Evolutionary conservation across 345 rosid species (phyloP).

Genomic region (Rhodamnia argentea): DNA sequence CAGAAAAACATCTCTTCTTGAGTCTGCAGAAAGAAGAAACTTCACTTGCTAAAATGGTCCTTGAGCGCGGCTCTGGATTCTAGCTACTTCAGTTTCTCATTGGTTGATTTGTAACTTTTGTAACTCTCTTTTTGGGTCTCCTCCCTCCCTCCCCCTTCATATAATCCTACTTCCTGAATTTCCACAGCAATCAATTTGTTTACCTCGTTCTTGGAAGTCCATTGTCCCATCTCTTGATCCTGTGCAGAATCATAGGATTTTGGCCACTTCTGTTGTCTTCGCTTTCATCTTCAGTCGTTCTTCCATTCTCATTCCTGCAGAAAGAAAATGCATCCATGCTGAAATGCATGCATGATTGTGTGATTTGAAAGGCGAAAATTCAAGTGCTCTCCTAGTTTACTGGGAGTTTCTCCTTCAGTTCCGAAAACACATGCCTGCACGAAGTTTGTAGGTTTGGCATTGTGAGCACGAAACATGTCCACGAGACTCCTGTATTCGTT

Average conservation of each 20-base stretch:
- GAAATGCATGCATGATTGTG: neutral
- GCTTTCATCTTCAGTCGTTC: conserved; percentile 3
- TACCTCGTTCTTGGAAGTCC: neutral
- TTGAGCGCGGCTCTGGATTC: conserved; percentile 4
- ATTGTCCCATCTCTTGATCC: neutral
- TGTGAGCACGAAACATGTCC: conserved; percentile 32
- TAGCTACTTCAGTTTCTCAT: neutral
- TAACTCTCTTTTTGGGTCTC: neutral
- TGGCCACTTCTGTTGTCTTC: neutral
- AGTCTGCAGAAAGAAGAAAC: neutral
- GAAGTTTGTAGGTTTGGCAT: neutral
- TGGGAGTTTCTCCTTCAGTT: neutral
- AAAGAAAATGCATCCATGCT: neutral
- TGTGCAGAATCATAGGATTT: neutral
- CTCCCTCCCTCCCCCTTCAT: neutral
- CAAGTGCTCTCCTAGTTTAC: neutral
- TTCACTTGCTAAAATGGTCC: conserved; percentile 10
- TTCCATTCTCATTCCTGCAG: neutral
- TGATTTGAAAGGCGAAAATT: neutral
- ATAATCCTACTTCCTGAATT: neutral
- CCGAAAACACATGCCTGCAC: neutral
- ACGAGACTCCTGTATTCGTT: conserved; percentile 44
- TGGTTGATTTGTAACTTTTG: neutral
- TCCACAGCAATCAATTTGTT: neutral
- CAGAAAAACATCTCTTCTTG: conserved; percentile 20